Conservation (phyloP, 352 stramenopile genomes). For the Globisporangium spinosum region DNA sequence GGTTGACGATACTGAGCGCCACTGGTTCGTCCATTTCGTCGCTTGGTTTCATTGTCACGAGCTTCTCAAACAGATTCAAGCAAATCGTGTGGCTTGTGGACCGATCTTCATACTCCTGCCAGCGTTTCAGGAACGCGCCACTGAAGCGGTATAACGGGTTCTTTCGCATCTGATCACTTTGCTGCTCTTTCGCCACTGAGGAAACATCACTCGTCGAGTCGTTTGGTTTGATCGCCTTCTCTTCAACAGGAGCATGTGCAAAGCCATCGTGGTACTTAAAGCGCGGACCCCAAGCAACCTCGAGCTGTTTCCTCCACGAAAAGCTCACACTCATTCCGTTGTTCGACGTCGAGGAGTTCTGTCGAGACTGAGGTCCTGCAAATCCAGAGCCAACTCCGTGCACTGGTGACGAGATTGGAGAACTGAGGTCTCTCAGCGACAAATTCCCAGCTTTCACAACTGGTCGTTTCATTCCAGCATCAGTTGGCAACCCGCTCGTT, state of each 20-base stretch:
- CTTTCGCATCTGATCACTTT: conserved; percentile 18
- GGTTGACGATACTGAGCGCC: conserved; percentile 42
- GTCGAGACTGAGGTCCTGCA: conserved; percentile 8
- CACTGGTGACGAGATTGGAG: conserved; percentile 17
- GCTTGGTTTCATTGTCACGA: conserved; percentile 30
- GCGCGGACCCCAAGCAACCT: conserved; percentile 53
- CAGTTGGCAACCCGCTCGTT: background rate
- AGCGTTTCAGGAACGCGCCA: conserved; percentile 41
- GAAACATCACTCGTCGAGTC: background rate
- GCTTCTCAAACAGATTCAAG: conserved; percentile 47
- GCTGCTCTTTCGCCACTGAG: background rate
- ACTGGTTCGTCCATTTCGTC: conserved; percentile 58
- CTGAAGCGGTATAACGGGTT: conserved; percentile 47
- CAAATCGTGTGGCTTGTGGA: conserved; percentile 52
- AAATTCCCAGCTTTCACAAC: conserved; percentile 6
- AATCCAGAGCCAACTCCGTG: conserved; percentile 13
- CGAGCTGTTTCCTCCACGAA: conserved; percentile 56
- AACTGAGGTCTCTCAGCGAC: conserved; percentile 14
- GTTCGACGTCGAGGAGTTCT: conserved; percentile 21
- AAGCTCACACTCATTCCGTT: conserved; percentile 31
- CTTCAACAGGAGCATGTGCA: background rate
- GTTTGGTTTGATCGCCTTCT: background rate
- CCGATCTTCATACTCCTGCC: conserved; percentile 46
- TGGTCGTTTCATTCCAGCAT: conserved; percentile 2
- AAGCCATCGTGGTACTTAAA: conserved; percentile 39